A percentile compares a stretch with the other conserved stretches of the same genome.
These are phyloP conservation scores for Moricandia moricandioides DNA, from an alignment of 345 rosid species.

Conservation along the genomic window DNA sequence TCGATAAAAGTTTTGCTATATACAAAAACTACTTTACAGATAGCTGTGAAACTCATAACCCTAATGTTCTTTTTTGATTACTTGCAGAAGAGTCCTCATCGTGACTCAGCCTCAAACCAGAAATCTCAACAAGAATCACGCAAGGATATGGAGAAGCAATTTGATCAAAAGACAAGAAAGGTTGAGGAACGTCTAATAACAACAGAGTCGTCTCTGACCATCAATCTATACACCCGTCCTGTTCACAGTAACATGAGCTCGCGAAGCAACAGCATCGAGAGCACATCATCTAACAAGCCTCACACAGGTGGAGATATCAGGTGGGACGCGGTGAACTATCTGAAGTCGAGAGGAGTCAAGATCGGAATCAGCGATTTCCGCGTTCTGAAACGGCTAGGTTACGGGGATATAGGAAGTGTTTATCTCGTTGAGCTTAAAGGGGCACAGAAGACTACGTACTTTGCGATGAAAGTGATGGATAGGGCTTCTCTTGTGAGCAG, in stretches of 20 bases:
- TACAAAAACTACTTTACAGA: neutral
- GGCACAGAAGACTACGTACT: constrained; percentile 46
- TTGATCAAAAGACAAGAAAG: constrained; percentile 13
- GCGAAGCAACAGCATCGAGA: constrained; percentile 17
- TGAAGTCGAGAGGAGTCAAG: constrained; percentile 24
- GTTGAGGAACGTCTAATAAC: neutral
- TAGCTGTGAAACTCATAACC: neutral
- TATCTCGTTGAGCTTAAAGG: constrained; percentile 68
- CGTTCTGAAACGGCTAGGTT: constrained; percentile 67
- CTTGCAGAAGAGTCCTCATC: constrained; percentile 25
- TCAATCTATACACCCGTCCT: neutral
- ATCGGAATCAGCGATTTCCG: constrained; percentile 56
- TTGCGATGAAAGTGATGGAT: constrained; percentile 87
- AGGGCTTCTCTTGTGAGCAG: constrained; percentile 58
- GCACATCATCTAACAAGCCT: constrained; percentile 35
- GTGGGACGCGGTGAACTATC: constrained; percentile 51
- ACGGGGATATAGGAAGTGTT: constrained; percentile 89
- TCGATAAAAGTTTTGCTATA: neutral
- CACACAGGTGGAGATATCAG: constrained; percentile 47
- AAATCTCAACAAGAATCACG: constrained; percentile 12
- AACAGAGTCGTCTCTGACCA: constrained; percentile 5
- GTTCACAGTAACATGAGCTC: constrained; percentile 14
- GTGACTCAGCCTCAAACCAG: constrained; percentile 9
- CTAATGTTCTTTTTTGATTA: neutral
- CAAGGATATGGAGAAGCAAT: constrained; percentile 14